phyloP scores from a whole-genome alignment of 495 filamentous ascomycete genomes.

The Poronia punctata region DNA sequence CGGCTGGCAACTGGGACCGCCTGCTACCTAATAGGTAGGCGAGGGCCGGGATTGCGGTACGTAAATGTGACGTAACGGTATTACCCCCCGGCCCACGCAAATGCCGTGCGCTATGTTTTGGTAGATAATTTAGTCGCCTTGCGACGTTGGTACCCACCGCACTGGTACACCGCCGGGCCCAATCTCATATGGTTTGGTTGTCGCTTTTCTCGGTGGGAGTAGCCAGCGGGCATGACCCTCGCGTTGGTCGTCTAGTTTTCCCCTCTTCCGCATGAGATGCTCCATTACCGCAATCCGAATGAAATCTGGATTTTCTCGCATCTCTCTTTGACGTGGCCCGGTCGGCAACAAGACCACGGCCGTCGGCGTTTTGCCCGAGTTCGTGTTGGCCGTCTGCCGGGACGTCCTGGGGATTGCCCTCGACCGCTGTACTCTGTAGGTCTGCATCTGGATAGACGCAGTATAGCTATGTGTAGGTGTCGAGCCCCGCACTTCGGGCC shows the following conservation, averaged over 20 bases:
- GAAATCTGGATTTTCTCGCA: constrained; percentile 90
- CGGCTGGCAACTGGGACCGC: too few species aligned
- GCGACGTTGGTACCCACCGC: constrained; percentile 38
- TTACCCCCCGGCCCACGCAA: background rate
- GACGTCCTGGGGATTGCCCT: constrained; percentile 32
- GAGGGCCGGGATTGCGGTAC: too few species aligned
- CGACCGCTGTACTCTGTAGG: constrained; percentile 54
- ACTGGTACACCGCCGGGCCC: constrained; percentile 44
- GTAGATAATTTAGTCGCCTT: constrained; percentile 5
- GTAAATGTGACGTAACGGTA: constrained; percentile 1
- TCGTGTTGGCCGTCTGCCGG: constrained; percentile 23
- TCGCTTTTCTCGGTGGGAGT: constrained; percentile 72
- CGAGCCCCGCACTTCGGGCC: constrained; percentile 44
- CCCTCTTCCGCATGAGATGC: constrained; percentile 91
- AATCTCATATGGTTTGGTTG: constrained; percentile 45
- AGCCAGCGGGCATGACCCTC: constrained; percentile 77
- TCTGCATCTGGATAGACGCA: constrained; percentile 83
- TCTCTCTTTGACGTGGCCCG: constrained; percentile 70
- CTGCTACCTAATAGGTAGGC: too few species aligned
- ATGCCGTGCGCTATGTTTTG: background rate
- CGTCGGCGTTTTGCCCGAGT: constrained; percentile 30
- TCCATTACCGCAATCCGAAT: constrained; percentile 90
- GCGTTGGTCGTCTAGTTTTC: constrained; percentile 82
- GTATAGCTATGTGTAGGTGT: constrained; percentile 44
- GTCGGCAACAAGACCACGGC: constrained; percentile 27